Base-by-base conservation (phyloP, 345 rosid species). In the Rhizophora apiculata region DNA sequence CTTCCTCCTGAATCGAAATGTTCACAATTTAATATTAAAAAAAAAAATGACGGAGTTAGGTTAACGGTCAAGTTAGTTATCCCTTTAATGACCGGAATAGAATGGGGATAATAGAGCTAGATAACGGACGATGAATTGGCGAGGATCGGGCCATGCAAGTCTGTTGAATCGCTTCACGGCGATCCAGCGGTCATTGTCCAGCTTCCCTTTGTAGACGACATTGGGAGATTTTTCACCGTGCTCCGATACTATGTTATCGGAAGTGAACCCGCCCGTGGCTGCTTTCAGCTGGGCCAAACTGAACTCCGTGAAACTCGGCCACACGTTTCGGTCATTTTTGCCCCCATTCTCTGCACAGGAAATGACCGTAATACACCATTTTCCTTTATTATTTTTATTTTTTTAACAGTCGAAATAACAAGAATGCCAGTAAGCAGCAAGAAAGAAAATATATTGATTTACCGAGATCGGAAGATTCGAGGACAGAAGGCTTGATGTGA, bases 161-260 rank as follows among this genome's bases (percentile, higher is more conserved):
- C 83, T 90, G 79, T 89, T 89, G 64, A 94, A 94, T 46, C 99
- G 92, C 78, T 95, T 92, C 49, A 95, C 88, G 62, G 99, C 96
- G 74, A 94, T 80, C 75, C 81, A 82, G 16, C 86, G 86, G 57
- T 87, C 91, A 56, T 85, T 90, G 4, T 88, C 92, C 43, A 94
- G 83, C 73, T 80, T 88, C n/a, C 96, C 97, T 75, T 79, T 88
- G 80, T 87, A 94, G 63, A 94, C 96, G 68, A 92, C 88, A 59
- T 95, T 95, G 1, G 96, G 99, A 71, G 97, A 95, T 82, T 95
- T 95, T 83, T 92, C 93, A 6, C 99, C 97, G 68, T 95, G 99
- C 68, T 95, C 97, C 53, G 99, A 92, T 9, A 95, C 97, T 65
- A 95, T 88, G 84, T 85, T 88, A 32, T 89, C 96, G 5, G 93